phyloP scores from a whole-genome alignment of 305 asterid genomes.

The Salvia sclarea region DNA sequence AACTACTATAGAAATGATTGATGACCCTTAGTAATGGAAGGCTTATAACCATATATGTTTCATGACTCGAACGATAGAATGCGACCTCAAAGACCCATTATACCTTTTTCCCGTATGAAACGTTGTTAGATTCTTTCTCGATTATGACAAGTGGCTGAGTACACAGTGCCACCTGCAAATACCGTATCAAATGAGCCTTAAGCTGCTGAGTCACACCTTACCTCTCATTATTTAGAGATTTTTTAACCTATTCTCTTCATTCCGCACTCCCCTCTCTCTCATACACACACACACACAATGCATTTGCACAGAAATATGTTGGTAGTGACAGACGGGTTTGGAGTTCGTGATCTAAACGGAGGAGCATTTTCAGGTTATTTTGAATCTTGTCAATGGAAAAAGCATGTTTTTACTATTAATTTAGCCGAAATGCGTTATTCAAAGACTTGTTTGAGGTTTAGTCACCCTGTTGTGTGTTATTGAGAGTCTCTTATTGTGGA shows the following conservation, averaged over 20 bases:
- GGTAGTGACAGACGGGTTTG: conserved; percentile 5
- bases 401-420: not conserved
- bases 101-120: not conserved
- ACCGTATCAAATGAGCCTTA: conserved; percentile 27
- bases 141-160: conserved; percentile 19
- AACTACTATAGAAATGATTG: not conserved
- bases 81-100: not conserved
- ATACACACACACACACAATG: not conserved
- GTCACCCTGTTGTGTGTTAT: not conserved
- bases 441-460: not conserved
- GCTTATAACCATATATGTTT: not conserved
- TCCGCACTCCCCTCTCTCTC: not conserved
- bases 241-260: not conserved
- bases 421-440: not conserved
- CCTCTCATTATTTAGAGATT: not conserved
- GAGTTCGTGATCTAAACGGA: not conserved
- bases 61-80: not conserved
- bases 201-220: conserved; percentile 21
- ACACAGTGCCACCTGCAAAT: conserved; percentile 13
- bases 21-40: not conserved
- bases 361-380: conserved; percentile 11
- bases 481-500: not conserved
- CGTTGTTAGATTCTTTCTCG: no score
- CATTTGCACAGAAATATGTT: not conserved
- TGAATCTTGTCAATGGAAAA: not conserved